Percentiles rank a stretch among this genome's conserved stretches.
Evolutionary conservation across 2,329 filamentous ascomycete species (phyloP).

Genomic region (Talaromyces sp.): DNA sequence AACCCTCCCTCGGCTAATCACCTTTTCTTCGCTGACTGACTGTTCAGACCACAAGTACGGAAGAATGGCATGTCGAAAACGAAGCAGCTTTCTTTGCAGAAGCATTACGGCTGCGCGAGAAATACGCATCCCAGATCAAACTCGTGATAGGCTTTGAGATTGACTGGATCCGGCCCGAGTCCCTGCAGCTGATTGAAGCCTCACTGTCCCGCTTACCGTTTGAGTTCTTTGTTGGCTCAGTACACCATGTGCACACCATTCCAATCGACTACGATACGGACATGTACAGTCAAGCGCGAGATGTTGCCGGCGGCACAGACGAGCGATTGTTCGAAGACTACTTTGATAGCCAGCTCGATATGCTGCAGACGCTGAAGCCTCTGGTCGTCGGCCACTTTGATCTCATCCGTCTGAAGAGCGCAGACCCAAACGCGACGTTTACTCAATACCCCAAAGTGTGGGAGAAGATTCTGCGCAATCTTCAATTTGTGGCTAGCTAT

Average conservation of each 20-base stretch:
- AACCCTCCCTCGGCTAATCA: constrained; percentile 2
- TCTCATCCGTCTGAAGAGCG: constrained; percentile 74
- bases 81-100: constrained; percentile 65
- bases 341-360: constrained; percentile 79
- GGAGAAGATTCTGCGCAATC: constrained; percentile 67
- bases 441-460: constrained; percentile 61
- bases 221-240: constrained; percentile 88
- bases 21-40: constrained; percentile 13
- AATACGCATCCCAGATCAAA: constrained; percentile 66
- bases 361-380: constrained; percentile 69
- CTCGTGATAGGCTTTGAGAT: constrained; percentile 87
- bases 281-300: constrained; percentile 62
- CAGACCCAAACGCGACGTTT: constrained; percentile 60
- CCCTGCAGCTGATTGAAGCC: constrained; percentile 54
- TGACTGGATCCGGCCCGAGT: constrained; percentile 78
- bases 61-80: constrained; percentile 41
- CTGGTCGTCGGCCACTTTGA: constrained; percentile 91
- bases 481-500: constrained; percentile 64
- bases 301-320: constrained; percentile 56
- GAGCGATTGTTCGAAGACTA: constrained; percentile 74
- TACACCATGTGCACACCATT: constrained; percentile 81
- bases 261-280: constrained; percentile 81
- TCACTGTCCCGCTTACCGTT: constrained; percentile 59
- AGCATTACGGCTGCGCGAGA: constrained; percentile 64
- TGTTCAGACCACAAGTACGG: constrained; percentile 15